Conservation (phyloP, 164 flowering plant species). For the Nymphaea colorata region DNA sequence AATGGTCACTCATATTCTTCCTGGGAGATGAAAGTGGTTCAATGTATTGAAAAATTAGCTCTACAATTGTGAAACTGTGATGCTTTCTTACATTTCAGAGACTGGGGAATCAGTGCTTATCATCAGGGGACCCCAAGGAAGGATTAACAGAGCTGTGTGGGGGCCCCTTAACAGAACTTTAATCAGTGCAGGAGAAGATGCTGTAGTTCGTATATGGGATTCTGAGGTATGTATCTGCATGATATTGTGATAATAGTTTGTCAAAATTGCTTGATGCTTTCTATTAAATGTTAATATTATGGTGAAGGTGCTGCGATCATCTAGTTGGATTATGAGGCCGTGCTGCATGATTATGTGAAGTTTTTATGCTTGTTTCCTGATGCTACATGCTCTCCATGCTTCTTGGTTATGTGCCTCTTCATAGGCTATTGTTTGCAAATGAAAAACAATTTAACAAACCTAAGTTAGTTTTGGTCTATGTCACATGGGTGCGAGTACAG, state of each 20-base stretch:
- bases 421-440: too few species aligned
- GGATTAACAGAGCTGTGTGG: constrained; percentile 91
- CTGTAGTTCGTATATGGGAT: constrained; percentile 86
- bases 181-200: constrained; percentile 90
- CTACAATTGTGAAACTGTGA: neutral
- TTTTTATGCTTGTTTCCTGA: too few species aligned
- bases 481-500: too few species aligned
- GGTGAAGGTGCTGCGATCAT: too few species aligned
- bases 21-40: neutral
- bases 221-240: constrained; percentile 43
- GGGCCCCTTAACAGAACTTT: constrained; percentile 81
- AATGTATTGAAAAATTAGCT: neutral
- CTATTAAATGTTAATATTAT: too few species aligned
- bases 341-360: neutral
- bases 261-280: too few species aligned
- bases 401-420: too few species aligned
- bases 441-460: too few species aligned
- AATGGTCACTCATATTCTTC: neutral
- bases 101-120: constrained; percentile 51
- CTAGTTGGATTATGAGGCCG: neutral
- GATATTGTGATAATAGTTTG: too few species aligned
- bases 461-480: too few species aligned
- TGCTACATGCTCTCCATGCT: too few species aligned
- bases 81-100: constrained; percentile 33
- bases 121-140: constrained; percentile 72